Conservation (phyloP, 2,329 filamentous ascomycete species). For the Cytospora piceicola region DNA sequence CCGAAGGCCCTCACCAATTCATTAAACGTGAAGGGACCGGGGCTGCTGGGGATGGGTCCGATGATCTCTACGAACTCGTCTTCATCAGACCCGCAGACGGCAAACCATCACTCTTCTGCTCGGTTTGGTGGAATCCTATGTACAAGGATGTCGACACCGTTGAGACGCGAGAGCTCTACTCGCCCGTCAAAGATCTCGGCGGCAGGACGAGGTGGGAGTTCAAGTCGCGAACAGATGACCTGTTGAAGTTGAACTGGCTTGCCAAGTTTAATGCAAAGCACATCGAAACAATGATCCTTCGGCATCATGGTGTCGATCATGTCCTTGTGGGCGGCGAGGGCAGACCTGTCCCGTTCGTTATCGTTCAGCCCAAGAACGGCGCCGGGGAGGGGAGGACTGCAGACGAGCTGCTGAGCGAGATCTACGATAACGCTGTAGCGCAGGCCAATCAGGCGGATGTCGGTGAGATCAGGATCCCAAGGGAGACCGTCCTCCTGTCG, state of each 20-base stretch:
- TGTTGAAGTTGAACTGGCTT: slow-evolving; percentile 2
- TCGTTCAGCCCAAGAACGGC: not conserved
- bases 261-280: slow-evolving; percentile 7
- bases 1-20: not conserved
- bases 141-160: not conserved
- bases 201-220: slow-evolving; percentile 1
- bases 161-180: slow-evolving; percentile 1
- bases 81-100: not conserved
- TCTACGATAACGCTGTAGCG: not conserved
- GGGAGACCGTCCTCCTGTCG: not conserved
- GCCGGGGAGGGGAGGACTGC: not conserved
- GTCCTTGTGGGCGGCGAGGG: slow-evolving; percentile 2
- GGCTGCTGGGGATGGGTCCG: not conserved
- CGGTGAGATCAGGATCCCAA: slow-evolving; percentile 2
- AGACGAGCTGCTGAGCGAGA: not conserved
- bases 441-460: not conserved
- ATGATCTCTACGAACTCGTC: slow-evolving; percentile 2
- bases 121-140: not conserved
- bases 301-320: not conserved
- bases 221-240: not conserved
- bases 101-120: not conserved
- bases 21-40: not conserved
- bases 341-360: not conserved
- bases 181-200: not conserved
- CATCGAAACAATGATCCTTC: slow-evolving; percentile 1